Percentiles rank a stretch among this genome's conserved stretches.
Evolutionary conservation across 1,284 basidiomycete genomes (phyloP).

Genomic region (Cryptococcus maquisensis): DNA sequence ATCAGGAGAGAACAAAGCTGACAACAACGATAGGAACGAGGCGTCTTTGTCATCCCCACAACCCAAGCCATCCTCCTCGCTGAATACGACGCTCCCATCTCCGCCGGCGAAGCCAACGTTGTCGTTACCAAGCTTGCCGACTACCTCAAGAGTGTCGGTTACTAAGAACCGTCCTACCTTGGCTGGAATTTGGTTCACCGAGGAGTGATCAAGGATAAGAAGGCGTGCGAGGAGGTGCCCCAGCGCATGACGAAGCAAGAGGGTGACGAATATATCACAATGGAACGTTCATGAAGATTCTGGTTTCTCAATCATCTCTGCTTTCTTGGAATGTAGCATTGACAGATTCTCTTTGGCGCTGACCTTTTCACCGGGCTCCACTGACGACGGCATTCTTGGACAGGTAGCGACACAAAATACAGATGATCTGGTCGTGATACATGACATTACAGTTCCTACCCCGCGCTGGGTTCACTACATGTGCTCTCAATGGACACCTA

Average conservation of each 20-base stretch:
- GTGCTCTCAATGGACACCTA: not conserved
- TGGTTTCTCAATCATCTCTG: not conserved
- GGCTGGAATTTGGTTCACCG: not conserved
- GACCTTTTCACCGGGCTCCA: no score
- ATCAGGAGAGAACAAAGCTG: constrained; percentile 1
- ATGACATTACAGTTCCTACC: not conserved
- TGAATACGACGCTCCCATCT: constrained; percentile 65
- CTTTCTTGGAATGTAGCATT: not conserved
- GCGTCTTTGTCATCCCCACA: constrained; percentile 78
- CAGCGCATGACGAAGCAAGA: not conserved
- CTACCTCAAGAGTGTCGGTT: constrained; percentile 64
- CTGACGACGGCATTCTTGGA: no score
- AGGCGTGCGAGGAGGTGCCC: not conserved
- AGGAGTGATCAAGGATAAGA: not conserved
- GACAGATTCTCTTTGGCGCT: no score
- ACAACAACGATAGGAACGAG: constrained; percentile 60
- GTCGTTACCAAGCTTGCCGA: constrained; percentile 73
- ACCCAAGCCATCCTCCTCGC: constrained; percentile 81
- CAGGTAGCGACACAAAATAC: no score
- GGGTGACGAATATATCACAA: not conserved
- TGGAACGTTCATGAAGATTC: not conserved
- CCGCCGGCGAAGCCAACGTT: constrained; percentile 65
- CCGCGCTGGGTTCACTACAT: not conserved
- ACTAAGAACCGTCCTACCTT: constrained; percentile 27
- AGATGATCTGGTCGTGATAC: not conserved